Evolutionary conservation across 2,329 filamentous ascomycete genomes (phyloP).

Genomic region (Aspergillus texensis): DNA sequence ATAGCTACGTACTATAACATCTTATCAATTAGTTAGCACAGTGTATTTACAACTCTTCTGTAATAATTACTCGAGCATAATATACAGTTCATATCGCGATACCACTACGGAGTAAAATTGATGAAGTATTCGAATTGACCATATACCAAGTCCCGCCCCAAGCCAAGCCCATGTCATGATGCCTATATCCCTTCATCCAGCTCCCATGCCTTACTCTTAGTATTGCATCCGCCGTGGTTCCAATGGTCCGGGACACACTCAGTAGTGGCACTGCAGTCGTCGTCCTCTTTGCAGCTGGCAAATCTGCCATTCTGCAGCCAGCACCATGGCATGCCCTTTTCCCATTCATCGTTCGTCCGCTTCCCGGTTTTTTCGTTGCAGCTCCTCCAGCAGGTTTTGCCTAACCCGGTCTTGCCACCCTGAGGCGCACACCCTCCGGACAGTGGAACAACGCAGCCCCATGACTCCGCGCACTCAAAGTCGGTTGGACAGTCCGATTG

Average conservation of each 20-base stretch:
- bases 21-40: too few species aligned
- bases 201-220: background rate
- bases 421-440: conserved; percentile 2
- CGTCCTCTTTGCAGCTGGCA: background rate
- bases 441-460: conserved; percentile 4
- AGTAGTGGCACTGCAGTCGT: conserved; percentile 4
- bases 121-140: background rate
- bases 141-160: background rate
- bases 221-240: background rate
- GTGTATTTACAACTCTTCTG: too few species aligned
- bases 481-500: conserved; percentile 2
- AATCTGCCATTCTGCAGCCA: conserved; percentile 1
- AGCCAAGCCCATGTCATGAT: background rate
- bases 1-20: too few species aligned
- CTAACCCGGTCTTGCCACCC: background rate
- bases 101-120: background rate
- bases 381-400: conserved; percentile 4
- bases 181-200: background rate
- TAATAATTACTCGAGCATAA: too few species aligned
- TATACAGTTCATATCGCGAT: background rate
- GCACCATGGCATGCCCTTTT: conserved; percentile 3
- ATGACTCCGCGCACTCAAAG: conserved; percentile 1
- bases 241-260: conserved; percentile 4
- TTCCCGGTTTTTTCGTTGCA: conserved; percentile 7
- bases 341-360: conserved; percentile 4